A percentile compares a stretch with the other conserved stretches of the same genome.
These are phyloP conservation scores for Paradendryphiella salina DNA, from an alignment of 2,329 filamentous ascomycete species.

Conservation along the genomic window DNA sequence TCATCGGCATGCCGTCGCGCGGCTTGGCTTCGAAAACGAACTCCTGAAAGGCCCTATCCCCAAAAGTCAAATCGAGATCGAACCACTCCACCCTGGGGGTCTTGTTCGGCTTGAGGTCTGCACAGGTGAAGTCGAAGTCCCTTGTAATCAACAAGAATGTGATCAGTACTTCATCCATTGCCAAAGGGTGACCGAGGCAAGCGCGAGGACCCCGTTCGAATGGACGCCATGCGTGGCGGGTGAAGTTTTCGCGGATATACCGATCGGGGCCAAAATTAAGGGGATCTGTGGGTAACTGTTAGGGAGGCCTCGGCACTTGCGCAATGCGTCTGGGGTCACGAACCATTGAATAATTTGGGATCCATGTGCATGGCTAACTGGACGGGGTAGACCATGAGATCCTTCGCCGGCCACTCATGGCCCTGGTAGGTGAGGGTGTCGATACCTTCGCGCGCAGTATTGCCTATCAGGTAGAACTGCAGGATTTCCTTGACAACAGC, in stretches of 20 bases:
- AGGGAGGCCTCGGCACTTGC: neutral
- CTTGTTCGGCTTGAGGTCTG: conserved; percentile 32
- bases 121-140: conserved; percentile 54
- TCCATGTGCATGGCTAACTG: conserved; percentile 45
- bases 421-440: conserved; percentile 48
- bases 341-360: conserved; percentile 31
- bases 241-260: conserved; percentile 47
- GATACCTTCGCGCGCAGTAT: conserved; percentile 49
- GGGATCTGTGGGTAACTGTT: conserved; percentile 6
- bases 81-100: conserved; percentile 31
- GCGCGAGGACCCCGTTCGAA: conserved; percentile 60
- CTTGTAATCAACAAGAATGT: conserved; percentile 56
- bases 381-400: conserved; percentile 50
- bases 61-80: conserved; percentile 35
- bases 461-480: conserved; percentile 56
- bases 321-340: neutral
- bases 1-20: conserved; percentile 41
- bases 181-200: conserved; percentile 63
- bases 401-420: conserved; percentile 50
- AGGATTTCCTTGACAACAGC: conserved; percentile 60
- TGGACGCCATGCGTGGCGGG: conserved; percentile 56
- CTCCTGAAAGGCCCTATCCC: conserved; percentile 40
- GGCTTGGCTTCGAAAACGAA: conserved; percentile 39
- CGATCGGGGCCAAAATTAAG: conserved; percentile 41
- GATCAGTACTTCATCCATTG: conserved; percentile 57